phyloP scores from a whole-genome alignment of 2,329 filamentous ascomycete genomes.

The Seiridium cupressi region DNA sequence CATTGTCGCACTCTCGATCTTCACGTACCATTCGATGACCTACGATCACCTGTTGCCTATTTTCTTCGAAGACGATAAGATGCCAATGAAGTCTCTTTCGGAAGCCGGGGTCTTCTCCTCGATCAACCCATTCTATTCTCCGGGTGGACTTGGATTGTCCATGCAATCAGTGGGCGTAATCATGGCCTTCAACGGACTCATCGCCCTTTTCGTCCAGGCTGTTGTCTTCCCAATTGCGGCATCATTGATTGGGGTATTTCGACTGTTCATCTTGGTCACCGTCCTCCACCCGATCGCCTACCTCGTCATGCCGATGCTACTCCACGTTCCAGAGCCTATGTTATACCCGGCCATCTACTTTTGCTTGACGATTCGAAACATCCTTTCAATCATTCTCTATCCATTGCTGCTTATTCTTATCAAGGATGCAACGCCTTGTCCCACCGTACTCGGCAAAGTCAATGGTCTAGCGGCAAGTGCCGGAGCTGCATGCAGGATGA shows the following conservation, averaged over 20 bases:
- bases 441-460: conserved; percentile 58
- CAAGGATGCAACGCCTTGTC: conserved; percentile 62
- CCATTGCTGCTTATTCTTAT: conserved; percentile 65
- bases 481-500: conserved; percentile 64
- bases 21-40: conserved; percentile 94
- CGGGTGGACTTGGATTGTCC: conserved; percentile 62
- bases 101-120: conserved; percentile 21
- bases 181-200: conserved; percentile 57
- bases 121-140: conserved; percentile 51
- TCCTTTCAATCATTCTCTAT: conserved; percentile 63
- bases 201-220: conserved; percentile 58
- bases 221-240: conserved; percentile 62
- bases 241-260: conserved; percentile 56
- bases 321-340: conserved; percentile 50
- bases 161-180: conserved; percentile 61
- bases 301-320: conserved; percentile 56
- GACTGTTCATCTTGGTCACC: conserved; percentile 56
- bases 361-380: conserved; percentile 56
- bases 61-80: conserved; percentile 78
- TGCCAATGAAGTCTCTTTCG: conserved; percentile 35
- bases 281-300: conserved; percentile 62
- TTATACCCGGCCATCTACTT: conserved; percentile 58
- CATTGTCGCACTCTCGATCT: conserved; percentile 80
- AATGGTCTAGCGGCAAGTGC: conserved; percentile 66
- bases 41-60: conserved; percentile 92